Evolutionary conservation across 139 green algal species (phyloP).

Genomic region (Coelastrella sp.): DNA sequence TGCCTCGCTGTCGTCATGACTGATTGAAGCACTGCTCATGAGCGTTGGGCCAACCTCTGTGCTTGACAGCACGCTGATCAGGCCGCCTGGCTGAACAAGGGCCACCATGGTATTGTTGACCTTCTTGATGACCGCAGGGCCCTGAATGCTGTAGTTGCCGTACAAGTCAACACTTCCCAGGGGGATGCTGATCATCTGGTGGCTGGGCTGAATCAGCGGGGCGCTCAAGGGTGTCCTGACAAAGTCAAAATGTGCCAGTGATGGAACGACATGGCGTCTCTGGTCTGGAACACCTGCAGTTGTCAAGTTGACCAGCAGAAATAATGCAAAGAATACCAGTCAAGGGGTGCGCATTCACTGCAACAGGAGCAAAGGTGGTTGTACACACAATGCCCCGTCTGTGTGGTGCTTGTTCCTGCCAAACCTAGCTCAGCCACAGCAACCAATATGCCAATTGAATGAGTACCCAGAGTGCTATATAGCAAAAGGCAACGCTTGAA

Average conservation of each 20-base stretch:
- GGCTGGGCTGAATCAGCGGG: not conserved
- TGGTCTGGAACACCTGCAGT: not conserved
- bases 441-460: no score
- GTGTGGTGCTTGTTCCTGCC: no score
- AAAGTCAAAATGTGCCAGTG: conserved; percentile 15
- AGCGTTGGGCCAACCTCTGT: not conserved
- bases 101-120: conserved; percentile 36
- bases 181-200: conserved; percentile 27
- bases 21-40: conserved; percentile 22
- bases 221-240: conserved; percentile 9
- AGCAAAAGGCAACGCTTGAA: no score
- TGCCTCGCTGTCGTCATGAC: conserved; percentile 18
- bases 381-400: no score
- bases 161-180: conserved; percentile 31
- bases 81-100: conserved; percentile 24
- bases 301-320: no score
- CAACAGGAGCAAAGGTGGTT: no score
- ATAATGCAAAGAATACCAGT: no score
- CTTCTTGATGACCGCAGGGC: conserved; percentile 36
- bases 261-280: not conserved
- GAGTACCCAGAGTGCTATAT: no score
- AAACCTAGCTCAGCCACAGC: no score
- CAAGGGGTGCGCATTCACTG: no score
- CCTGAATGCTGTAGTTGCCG: conserved; percentile 35
- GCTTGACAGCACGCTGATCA: conserved; percentile 27